Conservation (phyloP, 129 eudicot genomes). For the Flaveria linearis region DNA sequence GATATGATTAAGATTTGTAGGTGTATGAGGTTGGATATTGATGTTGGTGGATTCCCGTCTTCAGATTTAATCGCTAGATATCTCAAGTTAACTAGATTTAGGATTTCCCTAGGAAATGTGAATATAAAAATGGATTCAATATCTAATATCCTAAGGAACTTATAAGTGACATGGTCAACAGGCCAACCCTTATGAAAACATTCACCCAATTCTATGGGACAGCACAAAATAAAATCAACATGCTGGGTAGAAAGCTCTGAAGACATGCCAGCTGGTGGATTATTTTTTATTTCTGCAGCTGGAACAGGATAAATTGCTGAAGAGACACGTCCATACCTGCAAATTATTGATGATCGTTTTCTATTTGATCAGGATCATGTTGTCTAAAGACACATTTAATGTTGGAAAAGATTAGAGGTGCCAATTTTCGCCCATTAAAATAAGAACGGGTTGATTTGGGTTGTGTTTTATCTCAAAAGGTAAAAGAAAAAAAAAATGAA, state of each 20-base stretch:
- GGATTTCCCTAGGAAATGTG: slow-evolving; percentile 28
- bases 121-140: slow-evolving; percentile 18
- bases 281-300: slow-evolving; percentile 19
- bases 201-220: slow-evolving; percentile 28
- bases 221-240: slow-evolving; percentile 25
- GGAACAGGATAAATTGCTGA: slow-evolving; percentile 25
- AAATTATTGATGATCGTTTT: neutral
- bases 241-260: slow-evolving; percentile 16
- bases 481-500: neutral
- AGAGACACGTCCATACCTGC: slow-evolving; percentile 31
- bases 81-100: slow-evolving; percentile 34
- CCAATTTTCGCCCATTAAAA: neutral
- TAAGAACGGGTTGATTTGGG: neutral
- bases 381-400: neutral
- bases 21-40: slow-evolving; percentile 31
- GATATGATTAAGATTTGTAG: slow-evolving; percentile 32
- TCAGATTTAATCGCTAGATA: slow-evolving; percentile 36
- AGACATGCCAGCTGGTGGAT: slow-evolving; percentile 7
- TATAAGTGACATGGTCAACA: slow-evolving; percentile 8
- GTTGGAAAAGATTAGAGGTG: neutral
- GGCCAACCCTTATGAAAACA: slow-evolving; percentile 14
- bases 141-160: slow-evolving; percentile 35
- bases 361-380: slow-evolving; percentile 1
- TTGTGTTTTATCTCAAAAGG: neutral
- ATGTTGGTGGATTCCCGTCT: slow-evolving; percentile 28